Evolutionary conservation across 2,329 filamentous ascomycete species (phyloP), one percentile per base, ranked within the genome.

Genomic region (Penicillium janthinellum): DNA sequence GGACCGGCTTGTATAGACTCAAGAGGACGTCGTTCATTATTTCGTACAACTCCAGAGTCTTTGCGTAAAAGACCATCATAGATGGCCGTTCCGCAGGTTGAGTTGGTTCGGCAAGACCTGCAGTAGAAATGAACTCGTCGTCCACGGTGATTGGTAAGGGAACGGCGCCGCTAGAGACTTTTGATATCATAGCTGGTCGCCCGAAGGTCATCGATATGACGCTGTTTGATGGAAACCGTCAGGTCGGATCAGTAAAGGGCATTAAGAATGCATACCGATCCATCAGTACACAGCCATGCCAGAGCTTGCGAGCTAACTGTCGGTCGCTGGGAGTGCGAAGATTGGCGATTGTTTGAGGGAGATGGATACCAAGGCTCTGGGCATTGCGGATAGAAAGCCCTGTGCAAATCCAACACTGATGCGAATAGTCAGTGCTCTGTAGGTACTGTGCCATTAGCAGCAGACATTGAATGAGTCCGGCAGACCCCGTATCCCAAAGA

Each of bases 381-480:
- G 81, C 81, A 15, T 78, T 81, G 1, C 80, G 73, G 15, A 82
- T 76, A 0, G 80, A 80, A 4, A 79, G 70, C 0, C 81, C 81
- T 0, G 80, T 77, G 4, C 80, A 75, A 68, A 83, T 81, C 81
- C 81, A 83, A 1, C 79, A 82, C 58, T 81, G 77, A 58, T 82
- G 78, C 0, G 79, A 76, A 5, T 77, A 76, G 12, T 80, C 76
- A 0, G 81, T 82, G 48, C 81, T 81, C 45, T 83, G 81, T 0
- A 83, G 67, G 58, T 82, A 83, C 47, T 82, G 81, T 11, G 77
- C 79, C 60, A 81, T 80, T 5, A 83, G 68, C 0, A 83, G 66
- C 0, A 83, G 67, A 47, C 77, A 82, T 62, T 83, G 81, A 1
- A 83, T 78, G 1, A 81, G 57, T 45, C 78, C 78, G 0, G 79